Percentiles rank a stretch among this genome's conserved stretches.
Conservation (phyloP, 768 basidiomycete species). For the Termitomyces sp. region DNA sequence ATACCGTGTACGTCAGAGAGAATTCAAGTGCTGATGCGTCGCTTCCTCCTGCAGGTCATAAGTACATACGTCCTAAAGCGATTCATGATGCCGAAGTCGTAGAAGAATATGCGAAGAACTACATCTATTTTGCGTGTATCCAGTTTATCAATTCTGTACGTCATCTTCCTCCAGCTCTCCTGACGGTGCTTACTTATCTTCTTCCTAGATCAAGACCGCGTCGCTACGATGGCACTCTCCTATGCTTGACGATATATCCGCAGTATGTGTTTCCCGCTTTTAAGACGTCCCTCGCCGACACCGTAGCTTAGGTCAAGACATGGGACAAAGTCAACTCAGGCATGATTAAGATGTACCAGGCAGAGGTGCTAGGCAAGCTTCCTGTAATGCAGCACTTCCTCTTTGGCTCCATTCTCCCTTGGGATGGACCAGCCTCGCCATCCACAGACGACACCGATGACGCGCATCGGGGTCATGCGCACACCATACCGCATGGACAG, state of each 20-base stretch:
- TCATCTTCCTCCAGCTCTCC: not conserved
- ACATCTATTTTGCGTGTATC: constrained; percentile 97
- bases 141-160: constrained; percentile 90
- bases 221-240: constrained; percentile 97
- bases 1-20: not conserved
- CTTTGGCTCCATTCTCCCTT: constrained; percentile 77
- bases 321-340: constrained; percentile 97
- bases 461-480: constrained; percentile 45
- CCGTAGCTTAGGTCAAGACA: constrained; percentile 56
- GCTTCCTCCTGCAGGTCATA: constrained; percentile 53
- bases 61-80: constrained; percentile 84
- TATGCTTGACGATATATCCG: constrained; percentile 98
- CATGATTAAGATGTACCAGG: constrained; percentile 97
- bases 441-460: constrained; percentile 22
- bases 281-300: not conserved
- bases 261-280: constrained; percentile 31
- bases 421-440: constrained; percentile 52
- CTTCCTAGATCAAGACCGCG: constrained; percentile 81
- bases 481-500: constrained; percentile 43
- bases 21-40: not conserved
- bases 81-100: constrained; percentile 91
- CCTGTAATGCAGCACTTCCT: constrained; percentile 96
- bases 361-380: constrained; percentile 91
- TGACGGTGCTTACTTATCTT: not conserved
- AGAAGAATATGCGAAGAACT: constrained; percentile 86